These are phyloP conservation scores for Phytopythium mirpurense DNA, from an alignment of 352 stramenopile genomes.

Conservation along the genomic window DNA sequence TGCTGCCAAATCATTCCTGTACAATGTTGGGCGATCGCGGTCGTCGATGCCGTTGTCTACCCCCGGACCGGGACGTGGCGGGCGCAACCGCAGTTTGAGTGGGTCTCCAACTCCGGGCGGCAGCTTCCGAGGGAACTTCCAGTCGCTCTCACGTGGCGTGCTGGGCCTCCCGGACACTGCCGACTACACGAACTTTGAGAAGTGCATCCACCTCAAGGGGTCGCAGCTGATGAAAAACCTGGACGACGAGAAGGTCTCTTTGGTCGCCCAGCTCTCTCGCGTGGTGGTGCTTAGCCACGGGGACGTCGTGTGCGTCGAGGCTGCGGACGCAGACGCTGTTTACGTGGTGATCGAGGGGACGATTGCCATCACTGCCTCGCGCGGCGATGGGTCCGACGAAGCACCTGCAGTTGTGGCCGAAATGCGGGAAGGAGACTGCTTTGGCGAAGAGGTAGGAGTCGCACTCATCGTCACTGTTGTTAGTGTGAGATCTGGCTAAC, in stretches of 20 bases:
- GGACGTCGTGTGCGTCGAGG: constrained; percentile 49
- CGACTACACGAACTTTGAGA: constrained; percentile 79
- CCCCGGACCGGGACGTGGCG: constrained; percentile 15
- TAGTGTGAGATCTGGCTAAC: constrained; percentile 3
- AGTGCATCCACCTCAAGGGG: constrained; percentile 81
- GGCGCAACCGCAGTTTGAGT: constrained; percentile 39
- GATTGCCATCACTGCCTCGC: constrained; percentile 32
- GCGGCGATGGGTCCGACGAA: constrained; percentile 7
- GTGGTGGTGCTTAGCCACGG: constrained; percentile 53
- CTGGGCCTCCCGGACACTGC: constrained; percentile 37
- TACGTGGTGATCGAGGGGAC: constrained; percentile 75
- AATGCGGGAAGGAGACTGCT: constrained; percentile 65
- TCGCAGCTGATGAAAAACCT: constrained; percentile 81
- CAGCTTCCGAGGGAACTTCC: constrained; percentile 18
- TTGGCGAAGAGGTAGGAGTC: constrained; percentile 69
- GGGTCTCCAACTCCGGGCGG: constrained; percentile 16
- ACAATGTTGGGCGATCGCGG: constrained; percentile 53
- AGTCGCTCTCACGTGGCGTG: constrained; percentile 23
- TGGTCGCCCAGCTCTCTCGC: constrained; percentile 66
- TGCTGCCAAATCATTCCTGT: constrained; percentile 69
- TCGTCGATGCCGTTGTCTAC: constrained; percentile 29
- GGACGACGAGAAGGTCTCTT: constrained; percentile 77
- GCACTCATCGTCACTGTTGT: neutral
- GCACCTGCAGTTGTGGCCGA: constrained; percentile 22
- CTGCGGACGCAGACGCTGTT: constrained; percentile 34